Percentiles rank a stretch among this genome's conserved stretches.
These are phyloP conservation scores for Yamadazyma jaroonii DNA, from an alignment of 1,139 yeast genomes.

Conservation along the genomic window DNA sequence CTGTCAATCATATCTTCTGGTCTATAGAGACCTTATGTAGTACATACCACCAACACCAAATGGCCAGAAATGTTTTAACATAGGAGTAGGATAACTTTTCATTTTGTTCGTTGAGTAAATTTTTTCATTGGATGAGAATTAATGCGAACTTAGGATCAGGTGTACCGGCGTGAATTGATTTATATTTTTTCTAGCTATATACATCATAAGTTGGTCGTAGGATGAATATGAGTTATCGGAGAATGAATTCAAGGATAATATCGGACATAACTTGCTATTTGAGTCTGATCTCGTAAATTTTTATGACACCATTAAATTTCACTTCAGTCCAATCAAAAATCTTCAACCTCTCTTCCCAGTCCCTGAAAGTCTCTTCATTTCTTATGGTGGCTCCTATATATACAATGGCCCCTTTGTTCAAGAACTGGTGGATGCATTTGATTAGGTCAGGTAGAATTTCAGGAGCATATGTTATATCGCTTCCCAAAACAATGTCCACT, in stretches of 20 bases:
- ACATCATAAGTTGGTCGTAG: too few relatives aligned
- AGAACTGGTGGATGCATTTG: constrained; percentile 41
- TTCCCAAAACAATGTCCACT: constrained; percentile 59
- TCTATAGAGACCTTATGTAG: background rate
- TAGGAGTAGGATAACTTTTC: constrained; percentile 44
- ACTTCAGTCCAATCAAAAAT: constrained; percentile 24
- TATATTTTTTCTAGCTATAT: too few relatives aligned
- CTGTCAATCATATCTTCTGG: background rate
- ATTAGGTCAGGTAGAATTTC: constrained; percentile 57
- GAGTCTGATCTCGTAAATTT: background rate
- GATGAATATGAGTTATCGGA: too few relatives aligned
- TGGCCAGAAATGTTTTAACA: constrained; percentile 49
- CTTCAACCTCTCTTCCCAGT: constrained; percentile 48
- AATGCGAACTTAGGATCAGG: background rate
- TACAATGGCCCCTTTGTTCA: constrained; percentile 20
- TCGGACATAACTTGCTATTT: too few relatives aligned
- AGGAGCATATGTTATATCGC: constrained; percentile 84
- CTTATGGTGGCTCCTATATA: constrained; percentile 75
- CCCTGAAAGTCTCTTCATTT: constrained; percentile 52
- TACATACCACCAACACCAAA: constrained; percentile 52
- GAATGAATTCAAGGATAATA: too few relatives aligned
- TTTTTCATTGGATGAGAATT: constrained; percentile 6
- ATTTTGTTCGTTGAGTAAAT: constrained; percentile 9
- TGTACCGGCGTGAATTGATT: background rate
- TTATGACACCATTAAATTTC: background rate